Evolutionary conservation across 2,329 filamentous ascomycete genomes (phyloP), one percentile per base, ranked within the genome.

Genomic region (Hypoxylon sp.): DNA sequence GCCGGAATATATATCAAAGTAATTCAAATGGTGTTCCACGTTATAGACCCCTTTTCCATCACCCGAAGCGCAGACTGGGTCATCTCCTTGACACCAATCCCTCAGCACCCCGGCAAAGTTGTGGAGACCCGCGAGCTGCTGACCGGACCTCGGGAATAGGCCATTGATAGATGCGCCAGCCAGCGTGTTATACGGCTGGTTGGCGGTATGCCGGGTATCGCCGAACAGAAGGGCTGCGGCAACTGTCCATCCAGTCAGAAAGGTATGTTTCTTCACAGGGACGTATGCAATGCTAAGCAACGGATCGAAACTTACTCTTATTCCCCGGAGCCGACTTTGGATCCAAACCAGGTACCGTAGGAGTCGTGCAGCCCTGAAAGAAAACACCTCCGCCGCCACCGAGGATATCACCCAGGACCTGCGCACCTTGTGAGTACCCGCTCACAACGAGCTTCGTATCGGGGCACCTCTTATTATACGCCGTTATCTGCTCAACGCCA

Each of bases 401-500:
- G 5, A 80, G 68, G 25, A 81, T 74, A 64, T 80, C 80, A 46
- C 79, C 75, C 17, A 80, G 68, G 11, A 83, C 75, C 1, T 82
- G 79, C 1, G 74, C 78, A 50, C 81, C 82, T 64, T 83, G 79
- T 1, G 79, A 81, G 68, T 81, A 83, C 0, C 82, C 81, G 64
- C 78, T 80, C 30, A 83, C 56, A 5, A 83, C 80, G 11, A 83
- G 76, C 65, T 78, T 80, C 21, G 80, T 65, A 38, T 80, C 67
- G 14, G 82, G 81, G 61, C 81, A 84, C 14, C 74, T 73, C 68
- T 78, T 72, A 69, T 77, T 77, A 70, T 83, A 83, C 0, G 75
- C 77, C 5, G 74, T 76, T 65, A 84, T 80, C 71, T 83, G 79
- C 13, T 63, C 53, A 28, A 77, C 65, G 3, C 80, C 80, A 52